Evolutionary conservation across 257 asterid genomes (phyloP).

Genomic region (Misopates orontium): DNA sequence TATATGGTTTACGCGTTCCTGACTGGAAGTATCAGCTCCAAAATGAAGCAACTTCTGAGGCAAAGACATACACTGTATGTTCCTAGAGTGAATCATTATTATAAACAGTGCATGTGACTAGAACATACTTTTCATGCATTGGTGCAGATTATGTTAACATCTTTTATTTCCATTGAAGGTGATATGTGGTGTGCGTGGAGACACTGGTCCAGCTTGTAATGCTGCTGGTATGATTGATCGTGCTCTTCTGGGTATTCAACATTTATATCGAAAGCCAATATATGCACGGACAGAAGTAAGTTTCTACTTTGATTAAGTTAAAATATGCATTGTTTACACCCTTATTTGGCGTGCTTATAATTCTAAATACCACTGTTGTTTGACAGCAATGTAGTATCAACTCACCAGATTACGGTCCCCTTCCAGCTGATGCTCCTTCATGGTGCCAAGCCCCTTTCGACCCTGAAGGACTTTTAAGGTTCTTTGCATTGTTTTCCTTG

Average conservation of each 20-base stretch:
- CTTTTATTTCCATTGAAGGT: slow-evolving; percentile 44
- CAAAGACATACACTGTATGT: slow-evolving; percentile 41
- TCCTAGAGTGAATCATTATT: slow-evolving; percentile 12
- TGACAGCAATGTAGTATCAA: slow-evolving; percentile 66
- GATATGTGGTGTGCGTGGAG: slow-evolving; percentile 61
- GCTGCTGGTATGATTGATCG: slow-evolving; percentile 79
- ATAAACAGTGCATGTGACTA: background rate
- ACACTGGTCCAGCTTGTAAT: slow-evolving; percentile 75
- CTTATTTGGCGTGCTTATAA: slow-evolving; percentile 9
- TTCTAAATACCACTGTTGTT: slow-evolving; percentile 29
- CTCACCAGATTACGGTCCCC: slow-evolving; percentile 77
- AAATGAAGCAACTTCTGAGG: slow-evolving; percentile 34
- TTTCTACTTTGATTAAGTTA: background rate
- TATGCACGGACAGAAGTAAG: slow-evolving; percentile 53
- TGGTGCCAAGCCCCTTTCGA: slow-evolving; percentile 82
- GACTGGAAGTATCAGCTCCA: slow-evolving; percentile 62
- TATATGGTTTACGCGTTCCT: slow-evolving; percentile 58
- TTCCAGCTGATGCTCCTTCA: slow-evolving; percentile 65
- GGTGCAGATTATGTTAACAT: slow-evolving; percentile 13
- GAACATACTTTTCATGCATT: background rate
- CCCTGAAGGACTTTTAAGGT: slow-evolving; percentile 80
- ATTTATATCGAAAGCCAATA: slow-evolving; percentile 51
- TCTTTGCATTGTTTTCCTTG: slow-evolving; percentile 23
- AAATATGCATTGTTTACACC: background rate
- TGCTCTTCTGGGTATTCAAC: slow-evolving; percentile 56